These are phyloP conservation scores for Hypholoma fasciculare DNA, from an alignment of 768 basidiomycete genomes.

Conservation along the genomic window DNA sequence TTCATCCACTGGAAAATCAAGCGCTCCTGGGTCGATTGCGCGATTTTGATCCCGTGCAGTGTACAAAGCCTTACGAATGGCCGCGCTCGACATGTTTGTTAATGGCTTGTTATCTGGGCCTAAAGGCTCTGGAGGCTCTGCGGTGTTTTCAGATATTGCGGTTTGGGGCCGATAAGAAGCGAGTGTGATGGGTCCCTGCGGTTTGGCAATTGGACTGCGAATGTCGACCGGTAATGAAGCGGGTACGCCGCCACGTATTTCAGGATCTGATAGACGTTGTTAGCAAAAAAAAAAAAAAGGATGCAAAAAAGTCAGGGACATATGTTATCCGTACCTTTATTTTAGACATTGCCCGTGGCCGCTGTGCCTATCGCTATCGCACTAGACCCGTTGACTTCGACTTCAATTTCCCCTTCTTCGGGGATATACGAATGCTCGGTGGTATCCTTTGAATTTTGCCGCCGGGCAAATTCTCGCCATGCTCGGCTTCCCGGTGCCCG, in stretches of 20 bases:
- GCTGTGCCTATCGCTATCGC: background rate
- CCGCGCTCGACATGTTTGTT: constrained; percentile 35
- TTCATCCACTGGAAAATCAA: constrained; percentile 56
- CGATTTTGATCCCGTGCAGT: constrained; percentile 68
- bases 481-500: constrained; percentile 66
- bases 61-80: constrained; percentile 61
- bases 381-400: background rate
- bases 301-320: too few species aligned
- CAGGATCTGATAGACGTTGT: background rate
- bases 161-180: constrained; percentile 61
- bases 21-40: constrained; percentile 65
- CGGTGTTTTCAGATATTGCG: constrained; percentile 37
- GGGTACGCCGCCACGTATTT: constrained; percentile 31
- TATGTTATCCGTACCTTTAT: too few species aligned
- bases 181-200: constrained; percentile 42
- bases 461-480: constrained; percentile 61
- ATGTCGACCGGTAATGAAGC: constrained; percentile 69
- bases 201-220: constrained; percentile 28
- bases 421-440: constrained; percentile 20
- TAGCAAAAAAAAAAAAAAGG: background rate
- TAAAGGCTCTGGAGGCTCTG: constrained; percentile 24
- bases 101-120: constrained; percentile 19
- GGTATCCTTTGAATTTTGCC: constrained; percentile 25
- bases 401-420: constrained; percentile 29
- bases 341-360: background rate